Evolutionary conservation across 2,329 filamentous ascomycete genomes (phyloP), one percentile per base, ranked within the genome.

Genomic region (Diaporthe ampelina): DNA sequence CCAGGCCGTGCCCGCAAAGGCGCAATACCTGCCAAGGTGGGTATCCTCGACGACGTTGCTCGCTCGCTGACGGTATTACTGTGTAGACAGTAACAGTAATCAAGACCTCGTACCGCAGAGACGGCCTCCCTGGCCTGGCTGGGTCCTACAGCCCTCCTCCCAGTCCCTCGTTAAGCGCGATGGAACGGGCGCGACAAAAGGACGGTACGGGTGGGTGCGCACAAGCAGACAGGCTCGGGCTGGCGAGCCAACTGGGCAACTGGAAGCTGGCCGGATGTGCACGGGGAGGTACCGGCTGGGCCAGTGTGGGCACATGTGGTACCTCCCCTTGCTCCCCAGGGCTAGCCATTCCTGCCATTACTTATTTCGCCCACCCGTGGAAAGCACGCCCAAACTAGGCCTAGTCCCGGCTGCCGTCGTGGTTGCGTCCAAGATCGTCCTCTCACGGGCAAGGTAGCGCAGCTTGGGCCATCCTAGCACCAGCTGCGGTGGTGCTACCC

Each of bases 141-240:
- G 29, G 29, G 29, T 29, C 29, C 29, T 29, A 29, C 29, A 29
- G 29, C 29, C 29, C 29, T 29, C 11, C 35, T 37, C 35, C 35
- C 35, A 37, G 10, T 11, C 19, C 45, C 50, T 19, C 43, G 21
- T 29, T n/a, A n/a, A 67, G 43, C 43, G 61, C 45, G 61, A 52
- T 52, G 63, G 63, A 15, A 52, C 29, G 45, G 48, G 63, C 21
- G 63, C 21, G n/a, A 32, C 32, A 63, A 52, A 65, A 67, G 63
- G 45, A 45, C 52, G 63, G 63, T 67, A 52, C 63, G 63, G 63
- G 63, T 67, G 63, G 63, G 45, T 54, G 63, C 63, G 63, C 63
- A 67, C 63, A 67, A 35, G 63, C 29, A 50, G 5, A 37, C 11
- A 24, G 21, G 43, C 19, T 24, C 61, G 29, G 26, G 19, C 29